Evolutionary conservation across 2,329 filamentous ascomycete species (phyloP).

Genomic region (Cordyceps pruinosa): DNA sequence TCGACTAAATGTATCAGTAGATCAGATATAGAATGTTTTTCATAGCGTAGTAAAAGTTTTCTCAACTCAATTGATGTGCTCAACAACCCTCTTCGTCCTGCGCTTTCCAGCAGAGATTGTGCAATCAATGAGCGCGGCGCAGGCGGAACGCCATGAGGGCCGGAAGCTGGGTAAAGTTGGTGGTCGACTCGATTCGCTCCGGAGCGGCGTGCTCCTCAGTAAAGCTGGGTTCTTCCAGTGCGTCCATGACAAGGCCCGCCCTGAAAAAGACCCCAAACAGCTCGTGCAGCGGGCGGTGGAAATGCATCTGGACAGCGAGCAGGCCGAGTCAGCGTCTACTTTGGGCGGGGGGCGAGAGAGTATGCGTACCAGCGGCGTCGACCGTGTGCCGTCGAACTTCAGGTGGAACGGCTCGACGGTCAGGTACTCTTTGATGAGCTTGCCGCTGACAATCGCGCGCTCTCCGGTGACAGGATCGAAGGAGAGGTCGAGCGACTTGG

Average conservation of each 20-base stretch:
- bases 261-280: constrained; percentile 38
- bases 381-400: constrained; percentile 29
- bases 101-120: not conserved
- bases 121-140: not conserved
- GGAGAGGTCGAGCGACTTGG: constrained; percentile 32
- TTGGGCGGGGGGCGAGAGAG: not conserved
- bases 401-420: constrained; percentile 32
- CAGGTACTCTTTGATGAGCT: constrained; percentile 36
- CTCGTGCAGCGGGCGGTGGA: constrained; percentile 39
- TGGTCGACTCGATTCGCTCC: constrained; percentile 25
- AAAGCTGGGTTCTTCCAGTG: constrained; percentile 41
- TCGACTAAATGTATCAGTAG: not conserved
- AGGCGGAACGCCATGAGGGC: constrained; percentile 21
- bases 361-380: constrained; percentile 27
- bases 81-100: not conserved
- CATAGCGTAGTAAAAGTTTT: not conserved
- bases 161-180: constrained; percentile 34
- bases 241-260: constrained; percentile 36
- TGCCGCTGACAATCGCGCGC: constrained; percentile 27
- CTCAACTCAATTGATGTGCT: not conserved
- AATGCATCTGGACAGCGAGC: constrained; percentile 26
- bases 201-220: constrained; percentile 25
- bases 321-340: not conserved
- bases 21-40: not conserved
- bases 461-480: constrained; percentile 30